Conservation (phyloP, 2,329 filamentous ascomycete genomes). For the Xenoacremonium recifei region DNA sequence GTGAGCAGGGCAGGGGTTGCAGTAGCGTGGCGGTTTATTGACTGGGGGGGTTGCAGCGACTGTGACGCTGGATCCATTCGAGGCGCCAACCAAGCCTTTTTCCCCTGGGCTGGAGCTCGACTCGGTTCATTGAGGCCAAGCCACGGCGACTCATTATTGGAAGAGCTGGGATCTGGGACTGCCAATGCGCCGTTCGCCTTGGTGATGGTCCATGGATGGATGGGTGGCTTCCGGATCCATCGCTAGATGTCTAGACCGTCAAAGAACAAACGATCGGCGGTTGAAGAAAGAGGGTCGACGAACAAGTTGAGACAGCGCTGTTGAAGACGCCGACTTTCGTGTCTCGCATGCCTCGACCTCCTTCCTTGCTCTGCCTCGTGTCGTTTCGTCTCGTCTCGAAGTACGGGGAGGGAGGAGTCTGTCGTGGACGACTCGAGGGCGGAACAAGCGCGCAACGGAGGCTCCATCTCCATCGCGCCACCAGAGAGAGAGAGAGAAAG, state of each 20-base stretch:
- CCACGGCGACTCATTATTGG: not conserved
- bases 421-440: too few relatives aligned
- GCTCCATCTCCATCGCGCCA: too few relatives aligned
- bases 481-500: too few relatives aligned
- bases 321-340: too few relatives aligned
- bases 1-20: conserved; percentile 19
- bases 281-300: not conserved
- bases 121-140: not conserved
- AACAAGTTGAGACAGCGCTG: not conserved
- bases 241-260: not conserved
- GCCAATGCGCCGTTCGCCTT: not conserved
- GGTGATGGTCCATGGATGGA: not conserved
- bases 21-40: conserved; percentile 29
- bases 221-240: not conserved
- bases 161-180: not conserved
- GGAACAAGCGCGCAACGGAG: too few relatives aligned
- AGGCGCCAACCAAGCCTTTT: too few relatives aligned
- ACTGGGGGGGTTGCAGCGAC: conserved; percentile 16
- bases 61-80: not conserved
- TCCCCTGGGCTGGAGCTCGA: not conserved
- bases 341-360: too few relatives aligned
- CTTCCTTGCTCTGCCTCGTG: not conserved
- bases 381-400: not conserved
- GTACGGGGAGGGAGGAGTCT: too few relatives aligned
- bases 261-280: not conserved